Conservation (phyloP, 2,329 filamentous ascomycete species). For the Lasiodiplodia citricola region DNA sequence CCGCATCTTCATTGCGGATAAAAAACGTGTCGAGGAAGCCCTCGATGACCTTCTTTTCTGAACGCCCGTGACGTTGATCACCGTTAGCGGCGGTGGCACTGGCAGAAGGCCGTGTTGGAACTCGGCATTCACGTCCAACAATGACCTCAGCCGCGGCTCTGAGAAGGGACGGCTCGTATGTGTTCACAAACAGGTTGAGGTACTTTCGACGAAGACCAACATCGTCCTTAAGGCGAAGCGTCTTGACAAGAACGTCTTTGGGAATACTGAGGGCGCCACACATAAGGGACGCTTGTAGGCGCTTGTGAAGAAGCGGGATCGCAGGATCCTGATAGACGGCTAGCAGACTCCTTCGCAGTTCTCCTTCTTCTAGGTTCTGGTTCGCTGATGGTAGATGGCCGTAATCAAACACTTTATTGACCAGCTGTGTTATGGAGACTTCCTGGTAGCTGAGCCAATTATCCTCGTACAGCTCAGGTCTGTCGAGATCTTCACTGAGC, state of each 20-base stretch:
- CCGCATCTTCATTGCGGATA: conserved; percentile 63
- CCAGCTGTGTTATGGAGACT: conserved; percentile 63
- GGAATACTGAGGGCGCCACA: conserved; percentile 64
- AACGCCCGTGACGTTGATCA: conserved; percentile 41
- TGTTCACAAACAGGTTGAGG: conserved; percentile 62
- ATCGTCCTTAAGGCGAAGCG: conserved; percentile 58
- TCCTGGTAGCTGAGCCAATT: conserved; percentile 68
- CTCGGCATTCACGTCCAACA: conserved; percentile 58
- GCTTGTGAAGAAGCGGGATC: conserved; percentile 59
- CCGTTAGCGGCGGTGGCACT: conserved; percentile 43
- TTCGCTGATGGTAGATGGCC: conserved; percentile 33
- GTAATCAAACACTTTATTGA: conserved; percentile 61
- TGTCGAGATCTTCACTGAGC: conserved; percentile 59
- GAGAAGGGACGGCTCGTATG: conserved; percentile 60
- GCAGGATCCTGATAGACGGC: conserved; percentile 59
- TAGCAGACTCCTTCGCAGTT: conserved; percentile 56
- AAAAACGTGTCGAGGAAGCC: conserved; percentile 63
- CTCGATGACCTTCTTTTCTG: conserved; percentile 52
- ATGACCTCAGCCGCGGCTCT: conserved; percentile 63
- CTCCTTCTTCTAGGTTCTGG: conserved; percentile 11
- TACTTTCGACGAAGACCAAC: conserved; percentile 64
- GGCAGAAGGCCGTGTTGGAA: conserved; percentile 43
- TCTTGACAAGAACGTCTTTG: conserved; percentile 54
- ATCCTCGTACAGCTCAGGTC: conserved; percentile 66
- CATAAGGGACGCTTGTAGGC: conserved; percentile 62